Evolutionary conservation across 2,329 filamentous ascomycete genomes (phyloP), one percentile per base, ranked within the genome.

Genomic region (Mycosphaerella arachidis): DNA sequence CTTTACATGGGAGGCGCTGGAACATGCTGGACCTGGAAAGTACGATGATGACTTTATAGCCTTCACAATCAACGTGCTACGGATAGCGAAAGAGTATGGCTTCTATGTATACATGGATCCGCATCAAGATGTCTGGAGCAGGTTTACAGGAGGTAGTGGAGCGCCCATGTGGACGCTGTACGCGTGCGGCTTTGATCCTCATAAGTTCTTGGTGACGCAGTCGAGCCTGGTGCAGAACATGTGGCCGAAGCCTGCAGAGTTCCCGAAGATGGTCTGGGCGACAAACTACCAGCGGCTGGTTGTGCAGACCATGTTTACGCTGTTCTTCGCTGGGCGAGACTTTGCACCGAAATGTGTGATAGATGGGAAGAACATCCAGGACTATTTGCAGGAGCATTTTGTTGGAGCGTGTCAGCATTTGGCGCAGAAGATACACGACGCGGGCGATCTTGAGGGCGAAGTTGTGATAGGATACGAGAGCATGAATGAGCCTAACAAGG

Each of bases 81-180:
- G 92, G 58, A 81, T 92, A 65, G 92, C 92, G 40, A 96, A 92
- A 73, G 82, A 86, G 40, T 97, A 96, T 79, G 91, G 90, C 30
- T 97, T 99, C 74, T 96, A 95, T 71, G 82, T 99, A 53, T 97
- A 97, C 73, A 96, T 99, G 91, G 95, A 99, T 69, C 93, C 95
- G 20, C 94, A 99, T 74, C 94, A 99, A 80, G 94, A 99, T 78
- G 93, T 97, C 68, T 99, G 94, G 94, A 97, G 93, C 35, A 84
- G 94, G 57, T 94, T 94, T 71, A 92, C 90, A 6, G 94, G 94
- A 48, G 94, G 94, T 51, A 97, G 93, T 29, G 94, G 94, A 33
- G 94, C 94, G 5, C 94, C 95, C 0, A 89, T 97, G 85, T 99
- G 94, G 94, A 99, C 95, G 20, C 76, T 99, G 1, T 97, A 97